phyloP scores from a whole-genome alignment of 257 asterid genomes.

The Solanum dulcamara region DNA sequence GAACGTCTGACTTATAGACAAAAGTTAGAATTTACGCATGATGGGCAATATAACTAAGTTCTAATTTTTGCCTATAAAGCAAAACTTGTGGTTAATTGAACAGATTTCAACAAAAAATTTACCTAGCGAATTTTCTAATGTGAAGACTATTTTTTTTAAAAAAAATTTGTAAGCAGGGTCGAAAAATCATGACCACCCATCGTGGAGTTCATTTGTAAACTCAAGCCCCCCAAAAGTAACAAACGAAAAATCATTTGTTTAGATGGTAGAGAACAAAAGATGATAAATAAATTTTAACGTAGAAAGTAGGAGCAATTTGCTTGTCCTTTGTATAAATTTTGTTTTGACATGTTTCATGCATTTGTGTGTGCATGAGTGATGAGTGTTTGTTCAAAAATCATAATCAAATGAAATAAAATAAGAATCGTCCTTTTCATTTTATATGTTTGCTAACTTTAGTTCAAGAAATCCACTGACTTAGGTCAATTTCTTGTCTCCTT shows the following conservation, averaged over 20 bases:
- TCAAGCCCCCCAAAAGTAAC: neutral
- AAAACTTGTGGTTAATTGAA: neutral
- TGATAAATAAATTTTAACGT: neutral
- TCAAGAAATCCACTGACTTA: neutral
- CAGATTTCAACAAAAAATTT: neutral
- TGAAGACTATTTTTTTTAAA: neutral
- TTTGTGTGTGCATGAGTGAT: neutral
- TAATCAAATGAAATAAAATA: neutral
- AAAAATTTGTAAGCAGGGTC: neutral
- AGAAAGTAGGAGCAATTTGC: neutral
- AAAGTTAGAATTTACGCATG: neutral
- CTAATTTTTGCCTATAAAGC: neutral
- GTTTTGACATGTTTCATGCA: neutral
- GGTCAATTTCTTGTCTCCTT: neutral
- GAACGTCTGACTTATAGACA: neutral
- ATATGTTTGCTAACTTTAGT: neutral
- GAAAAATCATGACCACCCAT: neutral
- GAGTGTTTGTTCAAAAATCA: neutral
- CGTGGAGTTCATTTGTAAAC: neutral
- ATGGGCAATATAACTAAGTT: too few species aligned
- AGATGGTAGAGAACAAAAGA: neutral
- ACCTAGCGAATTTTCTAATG: neutral
- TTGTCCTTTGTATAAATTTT: neutral
- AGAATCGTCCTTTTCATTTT: neutral
- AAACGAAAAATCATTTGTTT: neutral